Percentiles rank a stretch among this genome's conserved stretches.
Conservation (phyloP, 2,329 filamentous ascomycete genomes). For the Gremmenia infestans region DNA sequence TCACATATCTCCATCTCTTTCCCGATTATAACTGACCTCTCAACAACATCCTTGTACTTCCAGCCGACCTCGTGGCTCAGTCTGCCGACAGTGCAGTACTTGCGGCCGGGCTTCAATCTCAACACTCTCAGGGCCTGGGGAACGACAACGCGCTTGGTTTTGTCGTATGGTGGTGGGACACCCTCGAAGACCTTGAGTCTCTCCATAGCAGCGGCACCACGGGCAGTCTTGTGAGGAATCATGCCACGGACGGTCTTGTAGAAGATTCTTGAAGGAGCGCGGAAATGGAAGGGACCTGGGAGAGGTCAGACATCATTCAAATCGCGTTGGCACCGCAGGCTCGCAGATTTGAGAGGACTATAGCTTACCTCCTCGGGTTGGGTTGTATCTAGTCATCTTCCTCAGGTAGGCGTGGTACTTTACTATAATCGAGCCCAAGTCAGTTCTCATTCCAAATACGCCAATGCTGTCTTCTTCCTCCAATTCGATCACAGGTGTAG, state of each 20-base stretch:
- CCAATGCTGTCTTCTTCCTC: slow-evolving; percentile 11
- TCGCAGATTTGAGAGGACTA: slow-evolving; percentile 2
- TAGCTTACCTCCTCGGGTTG: slow-evolving; percentile 86
- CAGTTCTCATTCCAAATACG: slow-evolving; percentile 35
- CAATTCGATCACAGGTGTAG: slow-evolving; percentile 4
- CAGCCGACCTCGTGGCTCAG: slow-evolving; percentile 99
- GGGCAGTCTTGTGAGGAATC: slow-evolving; percentile 99
- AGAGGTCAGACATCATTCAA: slow-evolving; percentile 31
- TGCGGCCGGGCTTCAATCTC: slow-evolving; percentile 96
- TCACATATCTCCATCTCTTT: slow-evolving; percentile 4
- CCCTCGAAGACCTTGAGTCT: slow-evolving; percentile 99
- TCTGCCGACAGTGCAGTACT: slow-evolving; percentile 99
- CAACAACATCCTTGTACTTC: slow-evolving; percentile 99
- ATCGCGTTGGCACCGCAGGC: slow-evolving; percentile 1
- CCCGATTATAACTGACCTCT: slow-evolving; percentile 63
- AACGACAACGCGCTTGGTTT: slow-evolving; percentile 99
- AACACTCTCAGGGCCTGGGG: slow-evolving; percentile 96
- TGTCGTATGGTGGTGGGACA: slow-evolving; percentile 97
- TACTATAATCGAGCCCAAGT: slow-evolving; percentile 60
- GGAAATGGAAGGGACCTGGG: slow-evolving; percentile 98
- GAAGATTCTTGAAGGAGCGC: slow-evolving; percentile 98
- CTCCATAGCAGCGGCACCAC: slow-evolving; percentile 93
- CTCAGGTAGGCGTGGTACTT: slow-evolving; percentile 99
- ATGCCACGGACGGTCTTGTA: slow-evolving; percentile 99
- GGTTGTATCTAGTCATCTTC: slow-evolving; percentile 99